These are phyloP conservation scores for Candida ipomoeae DNA, from an alignment of 805 yeast species.

Conservation along the genomic window DNA sequence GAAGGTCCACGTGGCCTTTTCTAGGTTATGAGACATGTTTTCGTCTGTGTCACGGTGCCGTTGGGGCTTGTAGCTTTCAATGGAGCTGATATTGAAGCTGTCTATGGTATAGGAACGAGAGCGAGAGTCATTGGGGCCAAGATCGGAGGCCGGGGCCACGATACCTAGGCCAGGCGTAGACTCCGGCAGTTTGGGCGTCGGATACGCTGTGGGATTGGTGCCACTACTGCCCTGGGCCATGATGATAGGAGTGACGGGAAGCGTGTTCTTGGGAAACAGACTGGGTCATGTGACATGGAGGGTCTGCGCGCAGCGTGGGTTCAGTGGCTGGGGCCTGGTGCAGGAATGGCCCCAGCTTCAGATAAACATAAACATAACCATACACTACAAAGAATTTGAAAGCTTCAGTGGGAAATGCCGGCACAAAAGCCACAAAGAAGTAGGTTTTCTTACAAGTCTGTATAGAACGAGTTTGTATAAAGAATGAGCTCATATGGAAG, in stretches of 20 bases:
- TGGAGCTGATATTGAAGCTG: conserved; percentile 18
- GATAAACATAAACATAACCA: neutral
- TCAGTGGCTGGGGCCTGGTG: neutral
- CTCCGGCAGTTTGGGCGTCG: neutral
- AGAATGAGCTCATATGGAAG: no score
- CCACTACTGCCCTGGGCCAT: conserved; percentile 5
- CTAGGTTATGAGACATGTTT: conserved; percentile 6
- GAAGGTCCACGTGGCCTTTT: conserved; percentile 50
- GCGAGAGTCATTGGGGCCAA: conserved; percentile 2
- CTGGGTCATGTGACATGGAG: conserved; percentile 1
- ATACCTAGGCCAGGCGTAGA: conserved; percentile 9
- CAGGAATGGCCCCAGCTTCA: neutral
- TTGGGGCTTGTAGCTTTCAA: conserved; percentile 11
- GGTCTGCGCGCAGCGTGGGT: conserved; percentile 1
- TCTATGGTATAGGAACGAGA: conserved; percentile 16
- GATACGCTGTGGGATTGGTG: neutral
- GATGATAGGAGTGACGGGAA: neutral
- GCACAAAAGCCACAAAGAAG: no score
- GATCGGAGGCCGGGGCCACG: conserved; percentile 7
- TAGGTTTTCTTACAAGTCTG: no score
- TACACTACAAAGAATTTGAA: neutral
- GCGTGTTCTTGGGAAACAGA: neutral
- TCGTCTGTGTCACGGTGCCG: neutral
- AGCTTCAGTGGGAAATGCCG: no score
- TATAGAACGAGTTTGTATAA: no score